A percentile compares a stretch with the other conserved stretches of the same genome.
Conservation (phyloP, 1,284 basidiomycete genomes). For the Rhodotorula sp. region DNA sequence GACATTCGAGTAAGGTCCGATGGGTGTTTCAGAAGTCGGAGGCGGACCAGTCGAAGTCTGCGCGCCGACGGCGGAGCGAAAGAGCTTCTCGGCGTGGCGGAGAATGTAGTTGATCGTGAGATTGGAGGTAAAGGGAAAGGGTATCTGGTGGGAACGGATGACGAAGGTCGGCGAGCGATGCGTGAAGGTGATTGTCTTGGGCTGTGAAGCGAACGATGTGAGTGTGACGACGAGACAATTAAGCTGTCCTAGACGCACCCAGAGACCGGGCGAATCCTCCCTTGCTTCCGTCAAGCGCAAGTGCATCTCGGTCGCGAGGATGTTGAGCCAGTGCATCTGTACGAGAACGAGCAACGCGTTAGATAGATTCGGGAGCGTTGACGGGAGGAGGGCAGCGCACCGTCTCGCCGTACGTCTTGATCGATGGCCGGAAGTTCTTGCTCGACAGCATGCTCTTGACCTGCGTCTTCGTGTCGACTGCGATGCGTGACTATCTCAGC, state of each 20-base stretch:
- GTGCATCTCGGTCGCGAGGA: constrained; percentile 84
- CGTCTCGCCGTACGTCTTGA: constrained; percentile 69
- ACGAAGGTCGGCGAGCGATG: constrained; percentile 55
- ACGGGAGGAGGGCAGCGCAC: constrained; percentile 14
- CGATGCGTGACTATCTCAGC: too few relatives aligned
- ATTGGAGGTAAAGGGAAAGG: constrained; percentile 46
- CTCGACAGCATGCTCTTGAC: constrained; percentile 90
- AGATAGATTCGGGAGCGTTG: neutral
- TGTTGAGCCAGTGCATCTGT: constrained; percentile 76
- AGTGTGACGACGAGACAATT: too few relatives aligned
- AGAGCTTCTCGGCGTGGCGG: constrained; percentile 74
- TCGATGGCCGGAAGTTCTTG: constrained; percentile 78
- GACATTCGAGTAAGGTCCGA: constrained; percentile 63
- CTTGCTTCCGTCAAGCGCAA: constrained; percentile 80
- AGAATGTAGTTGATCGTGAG: constrained; percentile 57
- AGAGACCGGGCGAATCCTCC: constrained; percentile 67
- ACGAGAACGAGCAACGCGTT: neutral
- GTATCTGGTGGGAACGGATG: constrained; percentile 43
- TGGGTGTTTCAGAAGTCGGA: constrained; percentile 10
- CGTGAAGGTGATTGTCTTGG: constrained; percentile 80
- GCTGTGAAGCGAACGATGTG: constrained; percentile 52
- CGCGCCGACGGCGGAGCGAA: constrained; percentile 69
- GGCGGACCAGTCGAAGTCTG: constrained; percentile 30
- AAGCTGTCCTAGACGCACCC: too few relatives aligned
- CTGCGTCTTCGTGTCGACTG: constrained; percentile 80